These are phyloP conservation scores for Aspergillus thermomutatus DNA, from an alignment of 2,329 filamentous ascomycete species.

Conservation along the genomic window DNA sequence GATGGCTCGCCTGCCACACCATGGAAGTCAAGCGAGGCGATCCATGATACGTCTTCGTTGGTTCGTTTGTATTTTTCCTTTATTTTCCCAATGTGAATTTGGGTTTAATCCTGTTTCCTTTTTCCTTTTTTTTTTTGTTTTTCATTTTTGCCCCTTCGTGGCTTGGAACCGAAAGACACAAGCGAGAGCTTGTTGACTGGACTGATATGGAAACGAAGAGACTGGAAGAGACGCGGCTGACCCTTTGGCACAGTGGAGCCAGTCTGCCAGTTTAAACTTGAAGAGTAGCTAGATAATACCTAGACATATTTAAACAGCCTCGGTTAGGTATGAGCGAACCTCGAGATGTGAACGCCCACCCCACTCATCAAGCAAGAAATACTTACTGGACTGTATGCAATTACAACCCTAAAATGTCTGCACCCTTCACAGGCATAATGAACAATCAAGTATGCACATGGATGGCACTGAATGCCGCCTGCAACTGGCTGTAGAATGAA, in stretches of 20 bases:
- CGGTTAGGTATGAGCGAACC: background rate
- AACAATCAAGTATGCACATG: background rate
- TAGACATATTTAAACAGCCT: background rate
- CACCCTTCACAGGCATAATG: background rate
- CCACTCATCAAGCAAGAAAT: slow-evolving; percentile 23
- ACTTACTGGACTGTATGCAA: background rate
- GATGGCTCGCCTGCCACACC: background rate
- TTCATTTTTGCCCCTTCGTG: background rate
- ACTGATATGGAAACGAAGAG: background rate
- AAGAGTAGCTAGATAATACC: background rate
- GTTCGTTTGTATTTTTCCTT: background rate
- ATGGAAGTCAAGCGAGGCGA: background rate
- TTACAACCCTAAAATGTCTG: background rate
- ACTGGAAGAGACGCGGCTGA: background rate
- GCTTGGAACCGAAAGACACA: background rate
- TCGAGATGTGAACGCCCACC: slow-evolving; percentile 9
- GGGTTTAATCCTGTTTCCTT: background rate
- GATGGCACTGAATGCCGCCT: background rate
- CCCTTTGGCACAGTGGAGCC: background rate
- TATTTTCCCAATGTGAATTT: background rate
- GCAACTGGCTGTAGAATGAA: background rate
- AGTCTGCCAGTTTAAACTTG: background rate
- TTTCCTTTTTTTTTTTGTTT: background rate
- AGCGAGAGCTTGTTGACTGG: background rate
- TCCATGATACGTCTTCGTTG: background rate